Percentiles rank a stretch among this genome's conserved stretches.
phyloP scores from a whole-genome alignment of 164 flowering plant species.

The Vitis cinerea region DNA sequence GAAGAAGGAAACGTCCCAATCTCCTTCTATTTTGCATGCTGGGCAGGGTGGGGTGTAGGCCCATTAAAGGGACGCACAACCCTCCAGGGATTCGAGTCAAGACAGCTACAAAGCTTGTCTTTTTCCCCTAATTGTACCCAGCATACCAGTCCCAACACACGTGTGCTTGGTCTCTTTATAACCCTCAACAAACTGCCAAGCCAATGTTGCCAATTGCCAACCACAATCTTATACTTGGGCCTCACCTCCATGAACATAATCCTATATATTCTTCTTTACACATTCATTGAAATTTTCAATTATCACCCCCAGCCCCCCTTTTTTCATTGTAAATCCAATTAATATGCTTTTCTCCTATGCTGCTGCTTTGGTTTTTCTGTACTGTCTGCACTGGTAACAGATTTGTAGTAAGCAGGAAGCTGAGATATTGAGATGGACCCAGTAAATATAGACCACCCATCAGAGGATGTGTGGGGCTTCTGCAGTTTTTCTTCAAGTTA shows the following conservation, averaged over 20 bases:
- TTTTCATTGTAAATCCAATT: not conserved
- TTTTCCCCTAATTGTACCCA: constrained; percentile 1
- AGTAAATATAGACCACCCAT: no score
- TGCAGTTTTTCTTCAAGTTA: no score
- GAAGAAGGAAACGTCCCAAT: not conserved
- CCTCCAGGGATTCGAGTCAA: constrained; percentile 6
- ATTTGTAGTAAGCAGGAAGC: no score
- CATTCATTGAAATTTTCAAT: not conserved
- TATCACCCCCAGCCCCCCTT: no score
- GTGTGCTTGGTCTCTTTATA: constrained; percentile 15
- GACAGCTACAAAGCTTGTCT: constrained; percentile 18
- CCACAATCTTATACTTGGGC: not conserved
- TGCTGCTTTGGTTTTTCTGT: no score
- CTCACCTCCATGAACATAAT: no score
- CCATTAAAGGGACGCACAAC: constrained; percentile 9
- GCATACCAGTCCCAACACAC: constrained; percentile 12
- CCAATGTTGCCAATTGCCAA: constrained; percentile 6
- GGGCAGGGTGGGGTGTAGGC: not conserved
- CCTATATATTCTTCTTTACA: not conserved
- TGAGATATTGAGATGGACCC: no score
- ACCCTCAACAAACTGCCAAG: not conserved
- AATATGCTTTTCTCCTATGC: no score
- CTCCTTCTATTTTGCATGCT: constrained; percentile 5
- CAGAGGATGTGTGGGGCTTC: no score
- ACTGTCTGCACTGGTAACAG: no score